phyloP scores from a whole-genome alignment of 192 early-diverging fungal genomes.

The Jimgerdemannia flammicorona region DNA sequence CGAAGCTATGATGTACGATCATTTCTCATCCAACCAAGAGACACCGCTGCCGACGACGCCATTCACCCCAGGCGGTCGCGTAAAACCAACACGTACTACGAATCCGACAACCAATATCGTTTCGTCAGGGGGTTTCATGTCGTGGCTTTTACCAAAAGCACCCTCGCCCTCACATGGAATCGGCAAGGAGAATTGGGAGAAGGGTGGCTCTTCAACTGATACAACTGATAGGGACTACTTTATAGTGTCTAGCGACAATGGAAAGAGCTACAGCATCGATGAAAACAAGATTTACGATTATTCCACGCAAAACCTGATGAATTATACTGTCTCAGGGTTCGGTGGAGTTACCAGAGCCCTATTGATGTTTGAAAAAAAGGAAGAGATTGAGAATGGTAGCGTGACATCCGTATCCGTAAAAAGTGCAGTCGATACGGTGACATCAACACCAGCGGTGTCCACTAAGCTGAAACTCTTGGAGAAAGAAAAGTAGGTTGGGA shows the following conservation, averaged over 20 bases:
- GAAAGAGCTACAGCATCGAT: conserved; percentile 6
- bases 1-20: conserved; percentile 44
- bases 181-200: not conserved
- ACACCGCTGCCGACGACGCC: conserved; percentile 20
- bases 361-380: not conserved
- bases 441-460: not conserved
- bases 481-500: conserved; percentile 10
- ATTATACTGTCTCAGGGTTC: not conserved
- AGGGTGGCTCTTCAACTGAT: not conserved
- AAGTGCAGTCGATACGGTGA: not conserved
- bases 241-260: not conserved
- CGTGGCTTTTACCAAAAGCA: not conserved
- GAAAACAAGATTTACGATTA: conserved; percentile 20
- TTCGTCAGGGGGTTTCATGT: conserved; percentile 1
- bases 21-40: conserved; percentile 36
- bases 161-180: not conserved
- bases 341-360: not conserved
- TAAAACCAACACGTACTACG: conserved; percentile 6
- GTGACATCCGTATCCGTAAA: not conserved
- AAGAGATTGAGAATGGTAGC: not conserved
- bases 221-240: not conserved
- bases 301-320: conserved; percentile 20
- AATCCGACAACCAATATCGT: not conserved
- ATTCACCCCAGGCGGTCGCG: conserved; percentile 9
- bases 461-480: not conserved